Evolutionary conservation across 2,329 filamentous ascomycete species (phyloP).

Genomic region (Juglanconis juglandina): DNA sequence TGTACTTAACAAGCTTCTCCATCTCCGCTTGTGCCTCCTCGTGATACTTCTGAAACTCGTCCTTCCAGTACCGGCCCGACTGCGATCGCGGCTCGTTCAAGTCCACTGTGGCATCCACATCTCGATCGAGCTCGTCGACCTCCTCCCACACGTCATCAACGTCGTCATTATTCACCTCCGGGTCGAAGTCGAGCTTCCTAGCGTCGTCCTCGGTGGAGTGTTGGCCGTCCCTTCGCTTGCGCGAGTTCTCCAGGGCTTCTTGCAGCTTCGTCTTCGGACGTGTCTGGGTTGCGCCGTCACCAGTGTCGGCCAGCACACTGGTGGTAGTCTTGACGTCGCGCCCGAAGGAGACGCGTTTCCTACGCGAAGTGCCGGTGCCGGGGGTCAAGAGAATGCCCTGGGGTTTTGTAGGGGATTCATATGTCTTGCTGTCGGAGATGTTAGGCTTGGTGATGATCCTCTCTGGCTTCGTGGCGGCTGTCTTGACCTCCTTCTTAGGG

Average conservation of each 20-base stretch:
- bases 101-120: conserved; percentile 65
- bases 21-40: conserved; percentile 69
- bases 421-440: conserved; percentile 7
- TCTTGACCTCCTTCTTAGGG: conserved; percentile 23
- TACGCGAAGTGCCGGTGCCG: conserved; percentile 56
- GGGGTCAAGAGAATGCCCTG: conserved; percentile 62
- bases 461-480: conserved; percentile 24
- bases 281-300: conserved; percentile 20
- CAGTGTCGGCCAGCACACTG: conserved; percentile 26
- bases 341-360: conserved; percentile 65
- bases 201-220: conserved; percentile 34
- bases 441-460: conserved; percentile 9
- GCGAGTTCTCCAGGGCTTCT: conserved; percentile 43
- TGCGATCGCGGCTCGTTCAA: conserved; percentile 70
- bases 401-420: conserved; percentile 47
- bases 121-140: conserved; percentile 42
- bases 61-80: conserved; percentile 78
- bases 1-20: conserved; percentile 75
- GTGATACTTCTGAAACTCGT: conserved; percentile 71
- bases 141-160: conserved; percentile 52
- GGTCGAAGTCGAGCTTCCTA: conserved; percentile 50
- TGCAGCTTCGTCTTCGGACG: conserved; percentile 42
- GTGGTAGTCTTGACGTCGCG: conserved; percentile 46
- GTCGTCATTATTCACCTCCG: conserved; percentile 22
- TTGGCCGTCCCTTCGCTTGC: conserved; percentile 25